A percentile compares a stretch with the other conserved stretches of the same genome.
These are phyloP conservation scores for Pseudogymnoascus sp. DNA, from an alignment of 2,329 filamentous ascomycete genomes.

Conservation along the genomic window DNA sequence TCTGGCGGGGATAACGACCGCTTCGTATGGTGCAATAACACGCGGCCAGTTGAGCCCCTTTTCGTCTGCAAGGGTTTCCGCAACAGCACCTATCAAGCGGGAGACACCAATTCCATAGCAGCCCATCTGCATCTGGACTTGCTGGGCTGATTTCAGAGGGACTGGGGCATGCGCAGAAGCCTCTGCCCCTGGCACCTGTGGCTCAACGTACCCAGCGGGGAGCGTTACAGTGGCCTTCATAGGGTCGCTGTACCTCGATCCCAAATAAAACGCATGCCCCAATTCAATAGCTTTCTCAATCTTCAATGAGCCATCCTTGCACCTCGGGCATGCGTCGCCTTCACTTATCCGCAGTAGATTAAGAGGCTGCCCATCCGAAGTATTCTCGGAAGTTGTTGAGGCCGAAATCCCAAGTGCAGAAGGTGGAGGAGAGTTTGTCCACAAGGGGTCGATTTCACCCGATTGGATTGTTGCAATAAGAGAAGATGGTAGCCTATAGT, in stretches of 20 bases:
- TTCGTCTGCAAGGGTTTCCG: slow-evolving; percentile 62
- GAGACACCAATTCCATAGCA: slow-evolving; percentile 94
- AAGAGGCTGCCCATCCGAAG: slow-evolving; percentile 36
- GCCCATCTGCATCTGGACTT: slow-evolving; percentile 74
- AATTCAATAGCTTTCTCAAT: slow-evolving; percentile 75
- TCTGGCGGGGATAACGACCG: slow-evolving; percentile 52
- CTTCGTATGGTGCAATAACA: slow-evolving; percentile 76
- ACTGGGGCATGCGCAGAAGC: neutral
- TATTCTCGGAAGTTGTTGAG: slow-evolving; percentile 25
- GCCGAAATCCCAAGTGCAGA: slow-evolving; percentile 9
- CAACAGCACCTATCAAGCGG: slow-evolving; percentile 78
- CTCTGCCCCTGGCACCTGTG: neutral
- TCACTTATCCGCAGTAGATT: slow-evolving; percentile 57
- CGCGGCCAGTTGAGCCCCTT: slow-evolving; percentile 82
- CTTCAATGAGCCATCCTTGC: slow-evolving; percentile 51
- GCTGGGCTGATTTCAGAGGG: slow-evolving; percentile 1
- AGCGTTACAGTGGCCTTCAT: slow-evolving; percentile 55
- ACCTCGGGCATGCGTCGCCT: slow-evolving; percentile 68
- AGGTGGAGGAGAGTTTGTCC: slow-evolving; percentile 12
- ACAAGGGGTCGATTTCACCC: slow-evolving; percentile 15
- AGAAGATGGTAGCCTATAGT: slow-evolving; percentile 26
- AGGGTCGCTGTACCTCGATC: slow-evolving; percentile 75
- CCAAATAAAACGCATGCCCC: slow-evolving; percentile 91
- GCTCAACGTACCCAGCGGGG: slow-evolving; percentile 24
- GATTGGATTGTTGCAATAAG: slow-evolving; percentile 12